These are phyloP conservation scores for Taphrina confusa DNA, from an alignment of 1,139 yeast species.

Conservation along the genomic window DNA sequence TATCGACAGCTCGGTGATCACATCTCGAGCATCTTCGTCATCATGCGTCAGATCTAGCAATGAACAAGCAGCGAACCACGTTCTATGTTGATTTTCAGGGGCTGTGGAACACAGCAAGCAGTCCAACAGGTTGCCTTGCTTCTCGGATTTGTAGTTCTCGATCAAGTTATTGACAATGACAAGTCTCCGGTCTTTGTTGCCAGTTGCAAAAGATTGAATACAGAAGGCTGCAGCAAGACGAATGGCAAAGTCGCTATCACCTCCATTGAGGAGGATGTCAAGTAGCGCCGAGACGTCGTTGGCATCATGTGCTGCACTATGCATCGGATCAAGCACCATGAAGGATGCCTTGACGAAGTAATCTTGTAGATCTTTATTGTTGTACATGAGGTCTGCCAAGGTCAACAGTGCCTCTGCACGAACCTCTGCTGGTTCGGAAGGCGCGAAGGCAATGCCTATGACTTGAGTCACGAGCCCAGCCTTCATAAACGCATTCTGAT, in stretches of 20 bases:
- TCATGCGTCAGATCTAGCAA: slow-evolving; percentile 66
- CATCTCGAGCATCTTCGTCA: slow-evolving; percentile 53
- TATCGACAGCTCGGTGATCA: slow-evolving; percentile 59
- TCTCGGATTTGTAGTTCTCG: slow-evolving; percentile 47
- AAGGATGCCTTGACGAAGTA: slow-evolving; percentile 25
- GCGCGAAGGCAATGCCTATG: slow-evolving; percentile 27
- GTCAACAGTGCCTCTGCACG: slow-evolving; percentile 28
- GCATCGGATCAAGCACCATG: slow-evolving; percentile 10
- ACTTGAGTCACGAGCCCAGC: slow-evolving; percentile 23
- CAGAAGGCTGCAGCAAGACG: slow-evolving; percentile 33
- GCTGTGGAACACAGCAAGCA: slow-evolving; percentile 51
- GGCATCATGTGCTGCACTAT: neutral
- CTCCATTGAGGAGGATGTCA: slow-evolving; percentile 19
- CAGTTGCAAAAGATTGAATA: slow-evolving; percentile 54
- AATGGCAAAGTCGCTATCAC: slow-evolving; percentile 25
- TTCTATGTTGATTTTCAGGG: slow-evolving; percentile 77
- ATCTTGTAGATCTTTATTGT: slow-evolving; percentile 14
- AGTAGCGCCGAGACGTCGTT: slow-evolving; percentile 21
- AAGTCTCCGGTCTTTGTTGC: slow-evolving; percentile 61
- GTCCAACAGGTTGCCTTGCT: slow-evolving; percentile 32
- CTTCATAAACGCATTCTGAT: slow-evolving; percentile 32
- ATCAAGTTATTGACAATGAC: slow-evolving; percentile 68
- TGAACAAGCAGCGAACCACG: slow-evolving; percentile 80
- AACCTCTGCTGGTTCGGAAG: slow-evolving; percentile 12
- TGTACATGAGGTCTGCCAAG: slow-evolving; percentile 26